A percentile compares a stretch with the other conserved stretches of the same genome.
These are phyloP conservation scores for Pleurotus cornucopiae DNA, from an alignment of 768 basidiomycete species.

Conservation along the genomic window DNA sequence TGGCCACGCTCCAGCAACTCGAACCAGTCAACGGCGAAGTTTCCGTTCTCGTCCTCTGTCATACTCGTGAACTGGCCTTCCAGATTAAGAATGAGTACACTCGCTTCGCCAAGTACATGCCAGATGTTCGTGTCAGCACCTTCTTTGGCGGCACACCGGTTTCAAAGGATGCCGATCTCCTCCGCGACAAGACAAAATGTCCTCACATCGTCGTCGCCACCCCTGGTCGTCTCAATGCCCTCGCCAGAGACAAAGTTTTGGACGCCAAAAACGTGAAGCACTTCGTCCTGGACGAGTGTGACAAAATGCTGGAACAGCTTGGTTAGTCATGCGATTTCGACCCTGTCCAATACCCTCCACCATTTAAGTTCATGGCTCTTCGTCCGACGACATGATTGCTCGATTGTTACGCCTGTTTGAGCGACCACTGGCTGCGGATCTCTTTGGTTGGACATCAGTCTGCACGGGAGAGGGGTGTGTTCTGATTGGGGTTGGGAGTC, in stretches of 20 bases:
- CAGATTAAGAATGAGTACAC: slow-evolving; percentile 99
- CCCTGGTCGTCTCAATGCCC: slow-evolving; percentile 94
- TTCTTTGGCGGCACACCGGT: slow-evolving; percentile 98
- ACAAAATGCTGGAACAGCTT: slow-evolving; percentile 99
- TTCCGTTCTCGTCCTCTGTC: slow-evolving; percentile 95
- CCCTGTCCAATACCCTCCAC: slow-evolving; percentile 35
- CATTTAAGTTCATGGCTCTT: slow-evolving; percentile 46
- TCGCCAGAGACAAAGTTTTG: slow-evolving; percentile 91
- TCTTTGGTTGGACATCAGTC: slow-evolving; percentile 33
- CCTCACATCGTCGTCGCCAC: slow-evolving; percentile 99
- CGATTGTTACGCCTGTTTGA: slow-evolving; percentile 29
- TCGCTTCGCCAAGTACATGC: slow-evolving; percentile 99
- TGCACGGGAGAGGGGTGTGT: slow-evolving; percentile 33
- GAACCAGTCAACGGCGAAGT: slow-evolving; percentile 99
- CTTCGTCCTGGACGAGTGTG: slow-evolving; percentile 99
- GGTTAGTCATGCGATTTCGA: slow-evolving; percentile 96
- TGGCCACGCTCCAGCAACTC: slow-evolving; percentile 95
- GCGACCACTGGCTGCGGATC: slow-evolving; percentile 1
- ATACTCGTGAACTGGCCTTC: slow-evolving; percentile 98
- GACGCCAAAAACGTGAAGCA: slow-evolving; percentile 97
- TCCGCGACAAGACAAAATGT: slow-evolving; percentile 95
- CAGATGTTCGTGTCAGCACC: slow-evolving; percentile 93
- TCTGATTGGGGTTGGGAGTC: slow-evolving; percentile 24
- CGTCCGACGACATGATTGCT: slow-evolving; percentile 36
- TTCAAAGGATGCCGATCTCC: slow-evolving; percentile 86